These are phyloP conservation scores for Euptelea pleiosperma DNA, from an alignment of 164 flowering plant genomes.

Conservation along the genomic window DNA sequence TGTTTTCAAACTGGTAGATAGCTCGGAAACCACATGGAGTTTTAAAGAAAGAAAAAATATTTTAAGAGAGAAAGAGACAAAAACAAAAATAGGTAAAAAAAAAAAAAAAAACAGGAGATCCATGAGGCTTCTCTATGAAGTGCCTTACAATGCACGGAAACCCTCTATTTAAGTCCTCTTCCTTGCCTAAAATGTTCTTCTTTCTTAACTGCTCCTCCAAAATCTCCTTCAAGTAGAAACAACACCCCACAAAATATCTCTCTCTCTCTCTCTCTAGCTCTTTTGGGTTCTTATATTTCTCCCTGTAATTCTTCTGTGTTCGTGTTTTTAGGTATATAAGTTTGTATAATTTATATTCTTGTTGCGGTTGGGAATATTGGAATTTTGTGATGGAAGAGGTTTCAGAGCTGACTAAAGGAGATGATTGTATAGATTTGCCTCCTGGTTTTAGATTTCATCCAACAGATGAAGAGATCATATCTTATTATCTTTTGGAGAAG, in stretches of 20 bases:
- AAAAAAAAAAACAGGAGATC: not conserved
- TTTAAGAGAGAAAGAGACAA: not conserved
- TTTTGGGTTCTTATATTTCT: not conserved
- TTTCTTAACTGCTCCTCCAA: constrained; percentile 22
- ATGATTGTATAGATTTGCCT: constrained; percentile 21
- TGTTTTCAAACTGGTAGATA: constrained; percentile 6
- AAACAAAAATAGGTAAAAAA: not conserved
- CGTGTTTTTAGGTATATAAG: too few relatives aligned
- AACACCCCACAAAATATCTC: not conserved
- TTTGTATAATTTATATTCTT: too few relatives aligned
- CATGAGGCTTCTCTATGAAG: constrained; percentile 26
- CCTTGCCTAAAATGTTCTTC: constrained; percentile 10
- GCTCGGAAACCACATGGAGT: not conserved
- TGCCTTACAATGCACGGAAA: constrained; percentile 29
- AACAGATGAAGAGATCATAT: constrained; percentile 30
- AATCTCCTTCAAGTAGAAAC: not conserved
- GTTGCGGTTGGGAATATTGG: too few relatives aligned
- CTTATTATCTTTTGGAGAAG: constrained; percentile 20
- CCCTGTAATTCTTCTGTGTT: not conserved
- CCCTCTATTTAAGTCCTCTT: constrained; percentile 17
- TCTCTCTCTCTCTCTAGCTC: not conserved
- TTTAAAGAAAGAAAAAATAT: not conserved
- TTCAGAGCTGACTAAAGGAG: constrained; percentile 1
- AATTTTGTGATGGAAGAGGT: constrained; percentile 11
- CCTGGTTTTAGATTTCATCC: constrained; percentile 38